Percentiles rank a stretch among this genome's conserved stretches.
Evolutionary conservation across 495 filamentous ascomycete species (phyloP).

Genomic region (Trypethelium eluteriae): DNA sequence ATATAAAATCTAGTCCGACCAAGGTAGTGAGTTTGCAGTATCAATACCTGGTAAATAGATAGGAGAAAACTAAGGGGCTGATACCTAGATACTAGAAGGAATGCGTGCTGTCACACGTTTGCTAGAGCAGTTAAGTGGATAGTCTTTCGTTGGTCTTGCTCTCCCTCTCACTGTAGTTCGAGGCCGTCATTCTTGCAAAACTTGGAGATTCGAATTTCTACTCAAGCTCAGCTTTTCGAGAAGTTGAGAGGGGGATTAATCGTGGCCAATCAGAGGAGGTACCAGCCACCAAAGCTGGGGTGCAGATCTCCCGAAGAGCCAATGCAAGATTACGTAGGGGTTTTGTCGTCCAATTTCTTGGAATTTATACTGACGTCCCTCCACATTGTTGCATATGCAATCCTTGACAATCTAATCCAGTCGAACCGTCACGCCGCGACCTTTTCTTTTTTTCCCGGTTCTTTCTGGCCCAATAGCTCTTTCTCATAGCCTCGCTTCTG

Average conservation of each 20-base stretch:
- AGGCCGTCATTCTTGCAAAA: background rate
- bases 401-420: background rate
- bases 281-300: background rate
- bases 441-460: no score
- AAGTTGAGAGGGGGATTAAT: background rate
- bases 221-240: background rate
- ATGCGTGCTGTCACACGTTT: no score
- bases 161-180: background rate
- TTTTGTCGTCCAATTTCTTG: background rate
- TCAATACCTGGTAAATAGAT: no score
- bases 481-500: no score
- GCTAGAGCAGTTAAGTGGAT: no score
- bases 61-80: no score
- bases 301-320: slow-evolving; percentile 1
- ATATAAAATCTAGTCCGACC: no score
- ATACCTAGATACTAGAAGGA: no score
- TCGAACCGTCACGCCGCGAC: no score
- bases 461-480: no score
- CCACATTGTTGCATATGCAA: background rate
- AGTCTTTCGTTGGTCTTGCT: background rate
- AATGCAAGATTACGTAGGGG: slow-evolving; percentile 9
- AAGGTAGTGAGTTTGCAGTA: no score
- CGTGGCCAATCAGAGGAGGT: background rate
- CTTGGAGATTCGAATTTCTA: background rate
- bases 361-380: background rate